These are phyloP conservation scores for Lachnellula occidentalis DNA, from an alignment of 2,329 filamentous ascomycete species.

Conservation along the genomic window DNA sequence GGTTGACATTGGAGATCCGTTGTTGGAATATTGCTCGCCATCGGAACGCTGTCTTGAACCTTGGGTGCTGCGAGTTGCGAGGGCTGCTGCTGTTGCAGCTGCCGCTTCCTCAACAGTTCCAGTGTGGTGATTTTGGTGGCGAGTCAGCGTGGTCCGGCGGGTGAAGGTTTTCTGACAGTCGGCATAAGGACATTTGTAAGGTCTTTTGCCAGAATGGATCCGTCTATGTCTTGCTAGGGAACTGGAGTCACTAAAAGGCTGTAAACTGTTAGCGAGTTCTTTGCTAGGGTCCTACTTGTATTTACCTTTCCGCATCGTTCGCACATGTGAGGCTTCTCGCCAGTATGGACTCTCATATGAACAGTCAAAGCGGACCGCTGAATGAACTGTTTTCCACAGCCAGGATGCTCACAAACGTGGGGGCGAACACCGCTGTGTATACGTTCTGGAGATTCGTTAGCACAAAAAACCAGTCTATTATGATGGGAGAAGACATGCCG, in stretches of 20 bases:
- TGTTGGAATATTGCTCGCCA: slow-evolving; percentile 64
- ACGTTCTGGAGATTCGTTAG: slow-evolving; percentile 57
- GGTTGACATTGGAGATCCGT: slow-evolving; percentile 70
- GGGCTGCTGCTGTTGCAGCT: slow-evolving; percentile 77
- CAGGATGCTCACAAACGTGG: slow-evolving; percentile 84
- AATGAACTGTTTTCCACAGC: slow-evolving; percentile 94
- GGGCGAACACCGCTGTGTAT: slow-evolving; percentile 90
- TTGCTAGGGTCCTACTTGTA: slow-evolving; percentile 10
- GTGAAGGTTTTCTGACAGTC: slow-evolving; percentile 99
- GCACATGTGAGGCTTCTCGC: slow-evolving; percentile 97
- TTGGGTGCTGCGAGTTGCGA: slow-evolving; percentile 49
- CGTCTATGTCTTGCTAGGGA: slow-evolving; percentile 88
- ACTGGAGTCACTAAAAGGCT: slow-evolving; percentile 96
- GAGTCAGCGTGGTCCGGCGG: slow-evolving; percentile 85
- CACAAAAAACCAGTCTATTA: slow-evolving; percentile 1
- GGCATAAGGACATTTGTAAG: slow-evolving; percentile 95
- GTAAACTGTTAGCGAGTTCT: slow-evolving; percentile 26
- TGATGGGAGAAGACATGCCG: slow-evolving; percentile 53
- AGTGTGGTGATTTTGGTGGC: slow-evolving; percentile 93
- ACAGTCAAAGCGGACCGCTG: slow-evolving; percentile 94
- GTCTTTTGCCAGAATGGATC: slow-evolving; percentile 91
- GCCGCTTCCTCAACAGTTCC: slow-evolving; percentile 93
- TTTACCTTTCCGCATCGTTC: slow-evolving; percentile 90
- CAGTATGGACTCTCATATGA: slow-evolving; percentile 90
- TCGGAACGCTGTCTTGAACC: slow-evolving; percentile 58